Conservation (phyloP, 2,329 filamentous ascomycete species). For the Emmonsia crescens region DNA sequence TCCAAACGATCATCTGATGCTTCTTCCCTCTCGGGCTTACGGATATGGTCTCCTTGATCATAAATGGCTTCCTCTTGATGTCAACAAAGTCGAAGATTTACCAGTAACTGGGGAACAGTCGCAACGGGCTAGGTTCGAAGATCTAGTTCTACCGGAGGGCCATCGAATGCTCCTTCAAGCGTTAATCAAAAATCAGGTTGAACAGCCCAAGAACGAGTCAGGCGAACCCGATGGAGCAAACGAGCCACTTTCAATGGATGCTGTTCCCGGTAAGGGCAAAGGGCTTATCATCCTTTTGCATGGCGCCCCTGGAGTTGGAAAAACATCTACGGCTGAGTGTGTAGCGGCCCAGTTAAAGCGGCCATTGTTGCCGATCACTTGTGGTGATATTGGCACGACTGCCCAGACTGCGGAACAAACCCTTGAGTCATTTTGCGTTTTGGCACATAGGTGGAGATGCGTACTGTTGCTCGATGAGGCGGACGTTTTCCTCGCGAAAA, state of each 20-base stretch:
- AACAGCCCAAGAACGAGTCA: neutral
- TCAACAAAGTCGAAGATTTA: neutral
- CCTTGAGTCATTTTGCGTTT: constrained; percentile 19
- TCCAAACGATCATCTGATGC: neutral
- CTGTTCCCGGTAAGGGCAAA: constrained; percentile 10
- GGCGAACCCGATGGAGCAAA: neutral
- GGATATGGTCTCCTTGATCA: neutral
- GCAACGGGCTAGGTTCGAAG: neutral
- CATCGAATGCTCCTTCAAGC: constrained; percentile 1
- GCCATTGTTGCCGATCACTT: constrained; percentile 18
- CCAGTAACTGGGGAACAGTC: neutral
- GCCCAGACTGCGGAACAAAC: constrained; percentile 18
- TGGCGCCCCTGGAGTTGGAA: constrained; percentile 16
- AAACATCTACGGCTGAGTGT: constrained; percentile 16
- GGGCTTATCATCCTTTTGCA: constrained; percentile 21
- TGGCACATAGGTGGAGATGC: constrained; percentile 22
- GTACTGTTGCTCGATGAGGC: constrained; percentile 37
- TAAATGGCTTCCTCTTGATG: neutral
- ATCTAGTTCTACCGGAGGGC: neutral
- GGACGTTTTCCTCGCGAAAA: constrained; percentile 33
- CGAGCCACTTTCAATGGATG: neutral
- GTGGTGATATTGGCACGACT: constrained; percentile 42
- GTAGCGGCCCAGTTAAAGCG: constrained; percentile 13
- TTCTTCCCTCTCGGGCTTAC: neutral
- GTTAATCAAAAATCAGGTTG: constrained; percentile 1